These are phyloP conservation scores for Penicillium sumatraense DNA, from an alignment of 2,329 filamentous ascomycete species.

Conservation along the genomic window DNA sequence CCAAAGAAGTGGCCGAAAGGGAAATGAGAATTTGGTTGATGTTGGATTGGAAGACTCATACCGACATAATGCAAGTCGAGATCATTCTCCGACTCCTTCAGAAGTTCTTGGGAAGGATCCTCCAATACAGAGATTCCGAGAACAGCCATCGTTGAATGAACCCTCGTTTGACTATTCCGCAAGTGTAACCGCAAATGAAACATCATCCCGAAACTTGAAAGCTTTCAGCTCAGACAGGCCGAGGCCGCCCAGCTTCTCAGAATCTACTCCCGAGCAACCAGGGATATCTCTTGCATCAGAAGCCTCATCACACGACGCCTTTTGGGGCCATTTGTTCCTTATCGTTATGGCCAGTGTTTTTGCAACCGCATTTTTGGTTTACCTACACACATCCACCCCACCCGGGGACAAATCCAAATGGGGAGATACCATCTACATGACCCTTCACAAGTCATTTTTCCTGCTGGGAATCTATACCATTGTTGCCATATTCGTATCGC, in stretches of 20 bases:
- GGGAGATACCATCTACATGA: slow-evolving; percentile 93
- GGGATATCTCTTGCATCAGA: slow-evolving; percentile 66
- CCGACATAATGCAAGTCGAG: slow-evolving; percentile 49
- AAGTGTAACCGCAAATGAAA: slow-evolving; percentile 26
- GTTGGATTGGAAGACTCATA: slow-evolving; percentile 76
- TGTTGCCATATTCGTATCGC: slow-evolving; percentile 83
- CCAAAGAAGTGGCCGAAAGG: slow-evolving; percentile 56
- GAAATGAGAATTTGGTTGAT: slow-evolving; percentile 76
- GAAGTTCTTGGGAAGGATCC: slow-evolving; percentile 53
- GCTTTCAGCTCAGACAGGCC: slow-evolving; percentile 52
- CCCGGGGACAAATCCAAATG: slow-evolving; percentile 68
- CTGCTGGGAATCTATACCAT: slow-evolving; percentile 90
- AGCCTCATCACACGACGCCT: slow-evolving; percentile 80
- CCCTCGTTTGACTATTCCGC: slow-evolving; percentile 45
- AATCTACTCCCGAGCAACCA: slow-evolving; percentile 60
- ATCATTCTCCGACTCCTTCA: slow-evolving; percentile 48
- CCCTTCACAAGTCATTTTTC: slow-evolving; percentile 82
- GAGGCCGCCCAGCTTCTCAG: slow-evolving; percentile 54
- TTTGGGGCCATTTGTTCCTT: slow-evolving; percentile 89
- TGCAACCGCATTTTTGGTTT: slow-evolving; percentile 86
- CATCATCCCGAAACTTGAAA: slow-evolving; percentile 56
- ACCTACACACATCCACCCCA: slow-evolving; percentile 80
- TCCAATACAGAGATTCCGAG: slow-evolving; percentile 62
- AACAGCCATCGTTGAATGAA: slow-evolving; percentile 44
- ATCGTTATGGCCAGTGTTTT: slow-evolving; percentile 83